Percentiles rank a stretch among this genome's conserved stretches.
These are phyloP conservation scores for Lignosus rhinocerotis DNA, from an alignment of 1,284 basidiomycete species.

Conservation along the genomic window DNA sequence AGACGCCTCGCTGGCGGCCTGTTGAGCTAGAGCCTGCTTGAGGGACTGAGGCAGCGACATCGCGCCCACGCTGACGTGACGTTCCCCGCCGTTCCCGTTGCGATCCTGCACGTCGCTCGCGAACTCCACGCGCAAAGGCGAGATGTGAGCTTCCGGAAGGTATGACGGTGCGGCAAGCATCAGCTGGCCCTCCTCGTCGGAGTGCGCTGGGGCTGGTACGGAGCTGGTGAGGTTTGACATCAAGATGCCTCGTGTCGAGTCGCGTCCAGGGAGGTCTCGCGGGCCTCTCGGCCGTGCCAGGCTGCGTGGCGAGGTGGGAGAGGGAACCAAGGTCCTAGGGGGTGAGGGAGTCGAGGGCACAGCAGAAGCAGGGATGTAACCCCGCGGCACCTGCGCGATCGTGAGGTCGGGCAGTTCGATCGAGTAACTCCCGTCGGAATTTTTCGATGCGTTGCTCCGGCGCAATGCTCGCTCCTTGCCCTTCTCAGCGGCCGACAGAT, in stretches of 20 bases:
- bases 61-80: slow-evolving; percentile 28
- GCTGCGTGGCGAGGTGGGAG: slow-evolving; percentile 26
- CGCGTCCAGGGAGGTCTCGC: slow-evolving; percentile 31
- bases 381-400: slow-evolving; percentile 24
- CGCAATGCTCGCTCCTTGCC: slow-evolving; percentile 18
- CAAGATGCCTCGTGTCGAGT: slow-evolving; percentile 31
- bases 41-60: slow-evolving; percentile 33
- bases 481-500: slow-evolving; percentile 21
- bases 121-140: slow-evolving; percentile 33
- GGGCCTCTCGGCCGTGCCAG: slow-evolving; percentile 30
- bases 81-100: slow-evolving; percentile 25
- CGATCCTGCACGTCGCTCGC: slow-evolving; percentile 25
- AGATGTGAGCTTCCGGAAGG: slow-evolving; percentile 19
- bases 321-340: slow-evolving; percentile 16
- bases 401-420: slow-evolving; percentile 32
- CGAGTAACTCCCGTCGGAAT: slow-evolving; percentile 36
- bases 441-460: slow-evolving; percentile 30
- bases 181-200: slow-evolving; percentile 3
- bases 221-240: slow-evolving; percentile 21
- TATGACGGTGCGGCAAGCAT: slow-evolving; percentile 8
- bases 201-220: slow-evolving; percentile 5
- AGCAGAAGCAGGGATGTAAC: slow-evolving; percentile 22
- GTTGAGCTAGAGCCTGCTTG: slow-evolving; percentile 23
- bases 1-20: slow-evolving; percentile 1
- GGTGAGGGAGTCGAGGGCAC: slow-evolving; percentile 22